Evolutionary conservation across 257 asterid genomes (phyloP).

Genomic region (Solanum lycopersicoides): DNA sequence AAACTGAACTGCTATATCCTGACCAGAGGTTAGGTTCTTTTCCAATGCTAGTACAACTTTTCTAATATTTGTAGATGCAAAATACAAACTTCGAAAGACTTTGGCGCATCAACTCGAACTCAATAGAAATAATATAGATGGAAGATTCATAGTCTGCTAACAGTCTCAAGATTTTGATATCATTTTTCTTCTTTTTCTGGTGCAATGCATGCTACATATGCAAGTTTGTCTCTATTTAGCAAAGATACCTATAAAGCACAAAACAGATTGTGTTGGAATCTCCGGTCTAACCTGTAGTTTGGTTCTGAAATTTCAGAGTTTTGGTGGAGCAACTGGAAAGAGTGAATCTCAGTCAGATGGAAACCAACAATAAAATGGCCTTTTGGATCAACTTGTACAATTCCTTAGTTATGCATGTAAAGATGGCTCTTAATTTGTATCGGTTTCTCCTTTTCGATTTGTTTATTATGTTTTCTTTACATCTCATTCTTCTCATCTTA

Average conservation of each 20-base stretch:
- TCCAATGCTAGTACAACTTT: background rate
- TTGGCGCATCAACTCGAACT: background rate
- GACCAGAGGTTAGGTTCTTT: background rate
- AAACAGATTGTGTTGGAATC: background rate
- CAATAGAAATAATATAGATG: background rate
- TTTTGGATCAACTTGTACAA: constrained; percentile 66
- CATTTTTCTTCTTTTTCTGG: background rate
- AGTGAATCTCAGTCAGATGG: constrained; percentile 36
- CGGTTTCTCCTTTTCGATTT: background rate
- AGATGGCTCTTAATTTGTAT: background rate
- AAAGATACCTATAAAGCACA: background rate
- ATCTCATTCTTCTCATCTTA: background rate
- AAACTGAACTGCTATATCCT: background rate
- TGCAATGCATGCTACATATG: background rate
- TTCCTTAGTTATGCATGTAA: constrained; percentile 61
- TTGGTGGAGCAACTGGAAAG: constrained; percentile 54
- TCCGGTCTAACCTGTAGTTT: background rate
- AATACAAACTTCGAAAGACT: background rate
- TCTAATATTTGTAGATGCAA: background rate
- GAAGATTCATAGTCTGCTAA: background rate
- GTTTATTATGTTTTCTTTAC: background rate
- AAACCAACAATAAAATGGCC: constrained; percentile 29
- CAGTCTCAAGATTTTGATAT: background rate
- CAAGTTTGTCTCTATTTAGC: background rate
- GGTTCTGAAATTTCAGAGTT: constrained; percentile 21